These are phyloP conservation scores for Kondoa subrosea DNA, from an alignment of 768 basidiomycete species.

Conservation along the genomic window DNA sequence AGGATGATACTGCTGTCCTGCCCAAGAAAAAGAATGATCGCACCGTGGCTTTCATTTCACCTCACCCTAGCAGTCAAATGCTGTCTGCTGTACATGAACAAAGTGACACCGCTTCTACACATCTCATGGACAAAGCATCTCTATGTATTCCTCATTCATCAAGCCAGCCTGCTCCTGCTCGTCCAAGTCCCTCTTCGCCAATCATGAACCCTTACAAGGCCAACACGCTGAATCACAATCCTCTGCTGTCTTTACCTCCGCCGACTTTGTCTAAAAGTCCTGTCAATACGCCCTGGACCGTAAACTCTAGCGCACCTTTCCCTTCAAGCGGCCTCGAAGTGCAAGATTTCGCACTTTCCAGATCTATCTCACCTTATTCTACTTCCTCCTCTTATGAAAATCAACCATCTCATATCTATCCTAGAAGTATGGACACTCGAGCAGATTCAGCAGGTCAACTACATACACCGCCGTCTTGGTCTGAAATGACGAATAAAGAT, in stretches of 20 bases:
- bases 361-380: background rate
- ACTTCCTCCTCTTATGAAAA: background rate
- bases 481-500: conserved; percentile 28
- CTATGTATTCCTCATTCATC: too few species aligned
- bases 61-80: too few species aligned
- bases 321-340: background rate
- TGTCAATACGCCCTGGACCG: background rate
- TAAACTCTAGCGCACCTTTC: background rate
- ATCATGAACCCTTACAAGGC: background rate
- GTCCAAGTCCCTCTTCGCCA: background rate
- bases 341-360: background rate
- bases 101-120: too few species aligned
- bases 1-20: background rate
- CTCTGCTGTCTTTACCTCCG: background rate
- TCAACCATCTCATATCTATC: background rate
- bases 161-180: too few species aligned
- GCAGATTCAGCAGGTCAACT: background rate
- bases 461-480: conserved; percentile 25
- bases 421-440: background rate
- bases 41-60: background rate
- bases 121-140: too few species aligned
- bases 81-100: too few species aligned
- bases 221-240: background rate
- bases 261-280: background rate
- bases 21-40: background rate